A percentile compares a stretch with the other conserved stretches of the same genome.
Evolutionary conservation across 257 asterid species (phyloP).

Genomic region (Ophiorrhiza pumila): DNA sequence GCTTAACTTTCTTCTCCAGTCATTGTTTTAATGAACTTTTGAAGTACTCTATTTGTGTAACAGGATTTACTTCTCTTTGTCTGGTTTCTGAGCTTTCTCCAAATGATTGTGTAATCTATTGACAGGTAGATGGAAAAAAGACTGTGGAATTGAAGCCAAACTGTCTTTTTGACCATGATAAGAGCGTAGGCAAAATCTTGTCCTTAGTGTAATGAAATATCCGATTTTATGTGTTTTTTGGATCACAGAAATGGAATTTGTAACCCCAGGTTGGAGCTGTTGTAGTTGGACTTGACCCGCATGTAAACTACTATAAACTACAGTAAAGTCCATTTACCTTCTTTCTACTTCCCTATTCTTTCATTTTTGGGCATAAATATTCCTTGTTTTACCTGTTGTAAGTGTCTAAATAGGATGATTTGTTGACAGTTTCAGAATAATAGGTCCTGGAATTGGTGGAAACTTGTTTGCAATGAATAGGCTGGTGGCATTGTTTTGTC

Average conservation of each 20-base stretch:
- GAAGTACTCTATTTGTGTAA: not conserved
- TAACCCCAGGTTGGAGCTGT: constrained; percentile 91
- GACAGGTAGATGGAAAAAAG: constrained; percentile 86
- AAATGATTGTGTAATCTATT: constrained; percentile 10
- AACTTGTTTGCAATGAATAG: not conserved
- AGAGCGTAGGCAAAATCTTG: constrained; percentile 46
- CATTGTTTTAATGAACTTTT: not conserved
- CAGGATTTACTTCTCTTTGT: not conserved
- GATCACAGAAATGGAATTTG: constrained; percentile 21
- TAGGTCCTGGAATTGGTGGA: constrained; percentile 6
- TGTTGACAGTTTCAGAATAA: not conserved
- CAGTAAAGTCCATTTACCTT: constrained; percentile 56
- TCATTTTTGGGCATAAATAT: not conserved
- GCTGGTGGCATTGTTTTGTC: not conserved
- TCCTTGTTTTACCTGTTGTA: not conserved
- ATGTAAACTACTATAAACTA: constrained; percentile 80
- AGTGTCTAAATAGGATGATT: not conserved
- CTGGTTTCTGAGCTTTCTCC: not conserved
- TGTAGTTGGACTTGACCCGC: constrained; percentile 81
- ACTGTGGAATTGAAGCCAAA: constrained; percentile 50
- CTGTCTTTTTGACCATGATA: constrained; percentile 66
- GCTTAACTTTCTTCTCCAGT: not conserved
- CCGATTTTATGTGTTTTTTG: not conserved
- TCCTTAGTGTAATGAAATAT: constrained; percentile 14
- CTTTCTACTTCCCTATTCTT: constrained; percentile 2